These are phyloP conservation scores for Kokia cookei DNA, from an alignment of 441 rosid species.

Conservation along the genomic window DNA sequence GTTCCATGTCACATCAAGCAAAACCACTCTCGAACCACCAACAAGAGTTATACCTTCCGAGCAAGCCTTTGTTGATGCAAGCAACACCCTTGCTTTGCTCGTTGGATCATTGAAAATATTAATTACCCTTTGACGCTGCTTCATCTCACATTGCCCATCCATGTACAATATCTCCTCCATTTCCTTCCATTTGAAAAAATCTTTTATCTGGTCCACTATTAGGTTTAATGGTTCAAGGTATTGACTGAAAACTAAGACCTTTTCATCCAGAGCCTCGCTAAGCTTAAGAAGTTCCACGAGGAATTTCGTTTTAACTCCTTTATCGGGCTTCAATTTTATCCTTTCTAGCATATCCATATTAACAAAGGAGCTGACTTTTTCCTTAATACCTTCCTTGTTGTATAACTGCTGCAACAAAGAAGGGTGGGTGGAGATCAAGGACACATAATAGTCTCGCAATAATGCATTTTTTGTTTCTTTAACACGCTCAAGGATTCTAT, in stretches of 20 bases:
- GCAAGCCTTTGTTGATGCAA: slow-evolving; percentile 75
- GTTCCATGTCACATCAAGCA: slow-evolving; percentile 82
- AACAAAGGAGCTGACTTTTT: slow-evolving; percentile 2
- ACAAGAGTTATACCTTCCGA: slow-evolving; percentile 75
- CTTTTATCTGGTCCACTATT: slow-evolving; percentile 35
- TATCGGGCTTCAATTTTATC: slow-evolving; percentile 24
- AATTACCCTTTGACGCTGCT: slow-evolving; percentile 46
- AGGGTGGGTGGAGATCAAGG: slow-evolving; percentile 67
- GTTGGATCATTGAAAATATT: slow-evolving; percentile 44
- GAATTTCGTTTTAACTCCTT: slow-evolving; percentile 61
- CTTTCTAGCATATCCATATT: slow-evolving; percentile 10
- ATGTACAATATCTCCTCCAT: slow-evolving; percentile 44
- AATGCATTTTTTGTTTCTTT: slow-evolving; percentile 17
- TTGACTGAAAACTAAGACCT: slow-evolving; percentile 69
- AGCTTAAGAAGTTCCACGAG: slow-evolving; percentile 45
- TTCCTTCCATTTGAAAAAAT: slow-evolving; percentile 37
- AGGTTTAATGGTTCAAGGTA: slow-evolving; percentile 39
- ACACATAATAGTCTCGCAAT: slow-evolving; percentile 22
- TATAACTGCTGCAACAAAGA: slow-evolving; percentile 21
- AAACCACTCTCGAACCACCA: slow-evolving; percentile 74
- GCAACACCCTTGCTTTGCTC: slow-evolving; percentile 51
- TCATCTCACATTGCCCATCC: slow-evolving; percentile 37
- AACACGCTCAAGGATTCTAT: slow-evolving; percentile 28
- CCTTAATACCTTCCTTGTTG: background rate
- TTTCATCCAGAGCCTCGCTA: slow-evolving; percentile 36